Evolutionary conservation across 2,329 filamentous ascomycete genomes (phyloP).

Genomic region (Epichloe scottii): DNA sequence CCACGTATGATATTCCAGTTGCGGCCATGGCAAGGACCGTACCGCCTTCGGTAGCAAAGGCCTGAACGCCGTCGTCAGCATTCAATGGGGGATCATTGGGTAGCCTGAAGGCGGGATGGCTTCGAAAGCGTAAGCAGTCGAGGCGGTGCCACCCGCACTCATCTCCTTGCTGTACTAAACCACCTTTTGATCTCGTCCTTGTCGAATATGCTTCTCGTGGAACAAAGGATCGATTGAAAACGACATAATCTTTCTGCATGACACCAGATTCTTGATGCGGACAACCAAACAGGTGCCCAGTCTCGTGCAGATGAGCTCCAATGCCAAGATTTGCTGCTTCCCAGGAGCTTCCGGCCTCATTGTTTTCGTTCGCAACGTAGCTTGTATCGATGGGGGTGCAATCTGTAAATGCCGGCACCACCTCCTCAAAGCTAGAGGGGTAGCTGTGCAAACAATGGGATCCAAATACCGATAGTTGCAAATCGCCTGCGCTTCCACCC

Average conservation of each 20-base stretch:
- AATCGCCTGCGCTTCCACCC: conserved; percentile 58
- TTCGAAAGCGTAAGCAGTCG: conserved; percentile 77
- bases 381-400: conserved; percentile 79
- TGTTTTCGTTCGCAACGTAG: conserved; percentile 72
- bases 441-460: conserved; percentile 89
- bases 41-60: conserved; percentile 70
- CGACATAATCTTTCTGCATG: conserved; percentile 82
- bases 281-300: conserved; percentile 80
- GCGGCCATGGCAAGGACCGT: conserved; percentile 65
- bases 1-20: conserved; percentile 74
- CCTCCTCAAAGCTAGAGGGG: conserved; percentile 76
- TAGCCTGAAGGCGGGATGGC: conserved; percentile 79
- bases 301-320: conserved; percentile 83
- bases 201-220: conserved; percentile 76
- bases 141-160: conserved; percentile 89
- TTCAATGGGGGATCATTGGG: conserved; percentile 57
- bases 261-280: conserved; percentile 83
- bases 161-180: conserved; percentile 59
- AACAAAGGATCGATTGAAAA: conserved; percentile 71
- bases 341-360: conserved; percentile 83
- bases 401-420: conserved; percentile 78
- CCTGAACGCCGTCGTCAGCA: conserved; percentile 67
- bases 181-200: conserved; percentile 71
- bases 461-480: conserved; percentile 81
- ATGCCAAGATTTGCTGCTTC: conserved; percentile 92